Evolutionary conservation across 176 grass and related monocot genomes (phyloP), one percentile per base, ranked within the genome.

Genomic region (Rhynchospora pubera): DNA sequence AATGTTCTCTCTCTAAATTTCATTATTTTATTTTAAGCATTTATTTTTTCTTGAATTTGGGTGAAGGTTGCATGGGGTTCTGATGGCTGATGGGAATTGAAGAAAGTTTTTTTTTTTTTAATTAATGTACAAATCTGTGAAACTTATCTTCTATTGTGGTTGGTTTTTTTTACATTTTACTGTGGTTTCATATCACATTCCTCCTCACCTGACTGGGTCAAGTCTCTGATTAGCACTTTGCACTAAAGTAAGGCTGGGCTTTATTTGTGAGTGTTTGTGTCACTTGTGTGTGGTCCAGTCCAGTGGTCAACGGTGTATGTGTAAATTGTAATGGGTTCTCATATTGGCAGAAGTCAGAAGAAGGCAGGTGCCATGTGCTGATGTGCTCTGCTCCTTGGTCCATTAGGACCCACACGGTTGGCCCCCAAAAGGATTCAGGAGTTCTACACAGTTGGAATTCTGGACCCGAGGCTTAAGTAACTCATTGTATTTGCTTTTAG

Each of bases 1-100:
- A 77, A 60, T 85, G 82, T 91, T 86, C 46, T 82, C 79, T 67
- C 22, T 82, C 59, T 82, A 47, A 65, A 66, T 45, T 47, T 82
- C 6, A 52, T 55, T 55, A 52, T 55, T 55, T 76, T 30, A 21
- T 71, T 4, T 56, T 77, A 52, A 4, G 5, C 21, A 68, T 68
- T 68, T 16, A 46, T 70, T 70, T 46, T 76, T 55, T 77, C 72
- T 77, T 77, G 72, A 77, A 56, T 77, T 55, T 76, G 72, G 48
- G 50, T 13, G 46, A 16, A 76, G 46, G 23, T 15, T 77, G 21
- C 21, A 56, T 76, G 66, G 23, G 53, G 48, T 23, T 53, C 72
- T 28, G 12, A 77, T 77, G 72, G 23, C 48, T 18, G 72, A 32
- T 39, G 13, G 12, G 22, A 77, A 77, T 77, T 77, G 47, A 55